Base-by-base conservation (phyloP, 2,329 filamentous ascomycete genomes). In the Coniella lustricola region DNA sequence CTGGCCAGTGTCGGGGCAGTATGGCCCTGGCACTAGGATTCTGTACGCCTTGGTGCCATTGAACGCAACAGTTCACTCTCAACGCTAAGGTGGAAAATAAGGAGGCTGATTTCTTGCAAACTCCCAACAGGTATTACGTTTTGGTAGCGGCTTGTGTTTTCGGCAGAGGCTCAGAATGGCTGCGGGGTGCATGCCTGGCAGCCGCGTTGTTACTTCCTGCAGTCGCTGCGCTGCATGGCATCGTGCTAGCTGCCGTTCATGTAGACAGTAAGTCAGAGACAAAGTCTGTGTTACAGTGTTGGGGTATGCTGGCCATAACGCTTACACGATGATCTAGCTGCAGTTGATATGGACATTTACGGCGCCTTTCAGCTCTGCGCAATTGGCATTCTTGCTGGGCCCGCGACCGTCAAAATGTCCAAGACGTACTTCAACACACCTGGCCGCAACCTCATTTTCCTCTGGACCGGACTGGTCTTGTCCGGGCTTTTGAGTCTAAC, bases 361-460 rank as follows among this genome's bases (percentile, higher is more conserved):
- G 82, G 82, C 1, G 80, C 81, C 8, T 84, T 85, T 53, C 82
- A 86, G 54, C 60, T 85, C 0, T 85, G 82, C 50, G 72, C 81
- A 0, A 81, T 86, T 33, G 82, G 79, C 12, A 80, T 85, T 14
- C 56, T 86, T 3, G 77, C 79, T 1, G 82, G 78, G 3, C 82
- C 82, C 0, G 70, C 81, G 0, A 83, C 81, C 0, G 79, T 82
- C 18, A 71, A 74, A 52, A 61, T 81, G 37, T 85, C 81, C 1
- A 64, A 64, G 14, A 85, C 81, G 0, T 85, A 85, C 58, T 85
- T 84, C 59, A 70, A 79, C 45, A 73, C 77, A 18, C 77, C 77
- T 0, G 81, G 81, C 2, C 70, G 82, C 32, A 84, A 84, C 53
- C 74, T 77, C 38, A 84, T 86, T 46, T 85, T 85, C 55, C 31